A percentile compares a stretch with the other conserved stretches of the same genome.
Evolutionary conservation across 768 basidiomycete genomes (phyloP).

Genomic region (Lactarius akahatsu): DNA sequence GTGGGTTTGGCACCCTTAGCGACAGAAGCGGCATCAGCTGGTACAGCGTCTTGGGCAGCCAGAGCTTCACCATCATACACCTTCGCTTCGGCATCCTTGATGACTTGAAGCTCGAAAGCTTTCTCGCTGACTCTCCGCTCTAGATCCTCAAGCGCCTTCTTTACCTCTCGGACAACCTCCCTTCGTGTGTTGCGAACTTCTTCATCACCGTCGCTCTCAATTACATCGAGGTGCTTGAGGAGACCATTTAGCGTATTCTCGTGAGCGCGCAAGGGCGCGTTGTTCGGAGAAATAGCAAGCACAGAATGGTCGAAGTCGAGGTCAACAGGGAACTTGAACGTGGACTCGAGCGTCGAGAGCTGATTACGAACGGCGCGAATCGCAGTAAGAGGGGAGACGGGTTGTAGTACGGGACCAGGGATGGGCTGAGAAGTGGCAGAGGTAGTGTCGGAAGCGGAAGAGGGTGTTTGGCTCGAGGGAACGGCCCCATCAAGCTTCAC

Average conservation of each 20-base stretch:
- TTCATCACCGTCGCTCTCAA: slow-evolving; percentile 62
- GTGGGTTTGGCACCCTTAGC: background rate
- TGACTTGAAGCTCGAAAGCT: background rate
- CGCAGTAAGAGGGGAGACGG: slow-evolving; percentile 10
- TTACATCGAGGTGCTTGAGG: slow-evolving; percentile 61
- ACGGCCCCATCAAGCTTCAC: background rate
- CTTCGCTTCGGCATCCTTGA: background rate
- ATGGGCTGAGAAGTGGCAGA: background rate
- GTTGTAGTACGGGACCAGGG: background rate
- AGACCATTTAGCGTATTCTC: slow-evolving; percentile 59
- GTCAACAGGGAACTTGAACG: slow-evolving; percentile 18
- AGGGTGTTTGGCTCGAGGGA: background rate
- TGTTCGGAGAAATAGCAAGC: slow-evolving; percentile 59
- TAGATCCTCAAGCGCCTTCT: slow-evolving; percentile 55
- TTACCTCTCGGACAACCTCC: slow-evolving; percentile 55
- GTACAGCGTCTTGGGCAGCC: background rate
- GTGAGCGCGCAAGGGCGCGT: slow-evolving; percentile 61
- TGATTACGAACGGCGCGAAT: slow-evolving; percentile 19
- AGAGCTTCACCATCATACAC: background rate
- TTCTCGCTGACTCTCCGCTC: slow-evolving; percentile 36
- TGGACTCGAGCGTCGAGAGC: slow-evolving; percentile 12
- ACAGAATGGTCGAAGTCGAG: slow-evolving; percentile 27
- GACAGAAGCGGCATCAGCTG: background rate
- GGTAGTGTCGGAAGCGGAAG: background rate
- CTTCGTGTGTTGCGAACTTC: slow-evolving; percentile 53